Evolutionary conservation across 2,329 filamentous ascomycete species (phyloP).

Genomic region (Cadophora luteo-olivacea): DNA sequence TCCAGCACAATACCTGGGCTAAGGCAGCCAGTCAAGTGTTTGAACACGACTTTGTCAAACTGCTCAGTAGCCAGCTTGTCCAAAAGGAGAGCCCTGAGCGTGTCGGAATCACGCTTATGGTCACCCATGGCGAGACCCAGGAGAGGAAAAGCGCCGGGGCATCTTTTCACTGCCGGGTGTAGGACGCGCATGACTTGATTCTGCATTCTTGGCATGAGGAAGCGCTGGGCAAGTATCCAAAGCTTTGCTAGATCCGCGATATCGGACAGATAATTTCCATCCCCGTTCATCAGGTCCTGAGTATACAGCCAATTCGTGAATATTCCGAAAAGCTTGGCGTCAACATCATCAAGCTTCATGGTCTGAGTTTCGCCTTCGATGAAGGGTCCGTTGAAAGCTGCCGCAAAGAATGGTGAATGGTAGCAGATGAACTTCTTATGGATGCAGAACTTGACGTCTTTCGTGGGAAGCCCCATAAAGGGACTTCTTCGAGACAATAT

Average conservation of each 20-base stretch:
- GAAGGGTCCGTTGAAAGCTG: constrained; percentile 19
- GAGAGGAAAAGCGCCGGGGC: no score
- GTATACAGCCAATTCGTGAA: constrained; percentile 29
- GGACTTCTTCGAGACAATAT: neutral
- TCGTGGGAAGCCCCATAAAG: neutral
- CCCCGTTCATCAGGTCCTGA: neutral
- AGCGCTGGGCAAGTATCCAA: constrained; percentile 24
- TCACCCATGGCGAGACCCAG: no score
- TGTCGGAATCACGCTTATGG: no score
- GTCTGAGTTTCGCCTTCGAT: constrained; percentile 11
- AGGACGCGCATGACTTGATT: constrained; percentile 15
- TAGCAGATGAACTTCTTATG: constrained; percentile 27
- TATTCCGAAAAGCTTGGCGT: neutral
- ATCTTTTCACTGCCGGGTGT: no score
- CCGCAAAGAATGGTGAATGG: constrained; percentile 24
- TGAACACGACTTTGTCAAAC: no score
- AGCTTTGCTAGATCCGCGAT: constrained; percentile 4
- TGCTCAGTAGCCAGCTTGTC: no score
- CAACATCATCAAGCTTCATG: constrained; percentile 19
- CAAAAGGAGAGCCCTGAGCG: no score
- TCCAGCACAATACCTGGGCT: no score
- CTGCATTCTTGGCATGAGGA: constrained; percentile 25
- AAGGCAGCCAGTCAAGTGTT: no score
- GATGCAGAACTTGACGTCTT: constrained; percentile 18
- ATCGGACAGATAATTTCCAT: neutral